Conservation (phyloP, 495 filamentous ascomycete genomes). For the Annulohypoxylon moriforme region DNA sequence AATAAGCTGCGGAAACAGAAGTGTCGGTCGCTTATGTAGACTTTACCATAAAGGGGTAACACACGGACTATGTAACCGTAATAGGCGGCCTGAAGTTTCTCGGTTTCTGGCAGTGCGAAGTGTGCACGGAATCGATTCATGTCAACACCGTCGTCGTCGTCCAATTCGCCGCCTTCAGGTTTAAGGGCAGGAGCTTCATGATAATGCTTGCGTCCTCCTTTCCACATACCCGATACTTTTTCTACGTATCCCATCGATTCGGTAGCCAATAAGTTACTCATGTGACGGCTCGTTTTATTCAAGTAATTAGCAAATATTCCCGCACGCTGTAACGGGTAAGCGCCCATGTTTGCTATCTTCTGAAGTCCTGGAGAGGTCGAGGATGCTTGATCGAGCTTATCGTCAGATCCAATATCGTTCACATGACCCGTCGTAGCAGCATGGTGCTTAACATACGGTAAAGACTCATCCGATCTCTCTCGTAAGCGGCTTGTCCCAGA, state of each 20-base stretch:
- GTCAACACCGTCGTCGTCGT: conserved; percentile 71
- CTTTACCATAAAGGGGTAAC: conserved; percentile 93
- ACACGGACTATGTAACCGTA: conserved; percentile 89
- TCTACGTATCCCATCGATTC: conserved; percentile 98
- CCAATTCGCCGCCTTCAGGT: conserved; percentile 68
- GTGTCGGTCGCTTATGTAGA: conserved; percentile 90
- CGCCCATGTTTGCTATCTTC: conserved; percentile 77
- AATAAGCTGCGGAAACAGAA: conserved; percentile 95
- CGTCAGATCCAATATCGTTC: conserved; percentile 44
- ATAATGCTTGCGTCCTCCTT: conserved; percentile 90
- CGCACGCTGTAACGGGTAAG: conserved; percentile 86
- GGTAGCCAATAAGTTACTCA: conserved; percentile 87
- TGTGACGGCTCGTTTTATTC: conserved; percentile 75
- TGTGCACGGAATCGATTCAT: conserved; percentile 85
- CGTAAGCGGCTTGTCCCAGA: conserved; percentile 23
- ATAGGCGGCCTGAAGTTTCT: conserved; percentile 90
- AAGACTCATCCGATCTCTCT: conserved; percentile 23
- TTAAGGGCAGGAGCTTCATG: conserved; percentile 75
- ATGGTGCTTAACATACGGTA: conserved; percentile 34
- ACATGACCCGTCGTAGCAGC: conserved; percentile 53
- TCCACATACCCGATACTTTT: conserved; percentile 98
- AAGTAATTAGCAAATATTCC: conserved; percentile 87
- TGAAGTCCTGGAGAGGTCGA: conserved; percentile 70
- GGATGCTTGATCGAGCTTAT: conserved; percentile 42
- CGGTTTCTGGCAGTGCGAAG: conserved; percentile 85